Percentiles rank a stretch among this genome's conserved stretches.
Evolutionary conservation across 1,284 basidiomycete species (phyloP).

Genomic region (Fomitopsis schrenkii): DNA sequence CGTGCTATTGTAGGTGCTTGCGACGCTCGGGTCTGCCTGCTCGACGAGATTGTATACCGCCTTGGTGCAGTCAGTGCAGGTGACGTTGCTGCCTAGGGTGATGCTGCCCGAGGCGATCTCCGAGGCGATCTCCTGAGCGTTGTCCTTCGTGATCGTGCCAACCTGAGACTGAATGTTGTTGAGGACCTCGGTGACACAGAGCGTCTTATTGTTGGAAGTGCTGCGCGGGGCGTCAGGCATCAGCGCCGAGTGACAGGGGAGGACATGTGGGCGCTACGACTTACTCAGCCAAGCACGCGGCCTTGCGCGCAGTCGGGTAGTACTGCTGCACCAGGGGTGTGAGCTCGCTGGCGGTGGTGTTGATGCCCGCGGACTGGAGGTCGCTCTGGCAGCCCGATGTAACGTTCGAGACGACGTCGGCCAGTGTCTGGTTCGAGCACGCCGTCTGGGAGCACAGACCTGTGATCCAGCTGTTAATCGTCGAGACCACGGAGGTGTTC

Average conservation of each 20-base stretch:
- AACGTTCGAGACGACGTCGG: slow-evolving; percentile 42
- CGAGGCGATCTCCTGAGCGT: slow-evolving; percentile 22
- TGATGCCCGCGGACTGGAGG: slow-evolving; percentile 33
- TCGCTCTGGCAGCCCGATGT: slow-evolving; percentile 51
- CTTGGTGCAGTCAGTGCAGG: slow-evolving; percentile 55
- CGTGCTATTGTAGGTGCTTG: slow-evolving; percentile 24
- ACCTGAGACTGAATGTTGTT: slow-evolving; percentile 39
- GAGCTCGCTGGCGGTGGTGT: slow-evolving; percentile 22
- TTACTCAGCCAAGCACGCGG: slow-evolving; percentile 55
- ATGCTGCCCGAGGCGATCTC: slow-evolving; percentile 17
- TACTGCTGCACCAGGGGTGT: slow-evolving; percentile 36
- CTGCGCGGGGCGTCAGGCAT: slow-evolving; percentile 18
- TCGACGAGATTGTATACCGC: slow-evolving; percentile 44
- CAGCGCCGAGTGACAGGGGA: neutral
- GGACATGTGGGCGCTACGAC: slow-evolving; percentile 19
- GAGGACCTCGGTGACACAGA: slow-evolving; percentile 51
- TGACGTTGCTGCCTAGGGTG: slow-evolving; percentile 38
- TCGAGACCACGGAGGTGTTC: slow-evolving; percentile 44
- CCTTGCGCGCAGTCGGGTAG: slow-evolving; percentile 48
- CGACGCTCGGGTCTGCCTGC: slow-evolving; percentile 31
- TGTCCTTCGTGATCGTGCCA: slow-evolving; percentile 32
- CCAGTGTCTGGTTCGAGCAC: slow-evolving; percentile 56
- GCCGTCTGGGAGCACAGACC: slow-evolving; percentile 47
- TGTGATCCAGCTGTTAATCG: slow-evolving; percentile 54
- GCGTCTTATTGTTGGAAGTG: slow-evolving; percentile 35